Evolutionary conservation across 441 rosid species (phyloP).

Genomic region (Adansonia madagascariensis): DNA sequence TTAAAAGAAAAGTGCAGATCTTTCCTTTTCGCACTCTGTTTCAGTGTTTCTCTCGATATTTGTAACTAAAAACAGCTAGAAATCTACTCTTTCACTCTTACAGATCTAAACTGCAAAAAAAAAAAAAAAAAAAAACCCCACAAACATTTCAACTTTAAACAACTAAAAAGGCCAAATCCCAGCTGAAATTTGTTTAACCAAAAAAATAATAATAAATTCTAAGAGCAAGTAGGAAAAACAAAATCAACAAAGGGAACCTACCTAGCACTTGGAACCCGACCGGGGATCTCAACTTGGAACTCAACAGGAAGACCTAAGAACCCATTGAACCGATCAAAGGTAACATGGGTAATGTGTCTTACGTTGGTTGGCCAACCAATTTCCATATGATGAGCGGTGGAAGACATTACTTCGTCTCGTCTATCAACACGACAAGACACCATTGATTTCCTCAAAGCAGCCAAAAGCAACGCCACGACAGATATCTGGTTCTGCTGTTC

Average conservation of each 20-base stretch:
- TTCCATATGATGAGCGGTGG: conserved; percentile 68
- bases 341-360: conserved; percentile 84
- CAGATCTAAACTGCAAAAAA: conserved; percentile 37
- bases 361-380: conserved; percentile 96
- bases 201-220: not conserved
- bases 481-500: conserved; percentile 79
- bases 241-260: conserved; percentile 25
- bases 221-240: not conserved
- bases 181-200: not conserved
- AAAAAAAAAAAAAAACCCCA: not conserved
- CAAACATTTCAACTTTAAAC: conserved; percentile 6
- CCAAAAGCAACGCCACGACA: conserved; percentile 56
- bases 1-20: conserved; percentile 2
- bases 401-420: conserved; percentile 45
- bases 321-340: conserved; percentile 91
- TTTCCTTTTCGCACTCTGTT: not conserved
- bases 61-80: conserved; percentile 4
- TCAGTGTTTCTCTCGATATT: not conserved
- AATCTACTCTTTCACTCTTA: not conserved
- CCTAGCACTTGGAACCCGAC: conserved; percentile 97
- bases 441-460: conserved; percentile 84
- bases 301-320: conserved; percentile 92
- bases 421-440: conserved; percentile 79
- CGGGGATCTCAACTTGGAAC: conserved; percentile 89
- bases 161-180: not conserved